Evolutionary conservation across 2,329 filamentous ascomycete genomes (phyloP).

Genomic region (Penicillium sp.): DNA sequence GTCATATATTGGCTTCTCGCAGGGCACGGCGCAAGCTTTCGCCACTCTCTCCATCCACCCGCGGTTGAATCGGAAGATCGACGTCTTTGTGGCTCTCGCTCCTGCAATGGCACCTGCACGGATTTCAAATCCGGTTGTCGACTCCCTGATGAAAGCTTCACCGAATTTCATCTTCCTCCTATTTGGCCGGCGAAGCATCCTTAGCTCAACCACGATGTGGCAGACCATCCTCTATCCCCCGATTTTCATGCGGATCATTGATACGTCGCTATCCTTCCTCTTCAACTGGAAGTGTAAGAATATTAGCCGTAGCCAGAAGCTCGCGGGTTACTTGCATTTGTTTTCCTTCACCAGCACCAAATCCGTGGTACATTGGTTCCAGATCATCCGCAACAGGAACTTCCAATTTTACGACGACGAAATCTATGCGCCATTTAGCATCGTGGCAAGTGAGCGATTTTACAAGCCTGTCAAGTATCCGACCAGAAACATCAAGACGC

Average conservation of each 20-base stretch:
- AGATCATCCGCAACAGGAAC: conserved; percentile 93
- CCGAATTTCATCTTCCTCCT: conserved; percentile 90
- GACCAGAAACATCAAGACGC: conserved; percentile 95
- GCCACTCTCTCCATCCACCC: conserved; percentile 92
- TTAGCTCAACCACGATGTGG: conserved; percentile 96
- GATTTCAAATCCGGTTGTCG: conserved; percentile 85
- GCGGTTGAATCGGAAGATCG: conserved; percentile 86
- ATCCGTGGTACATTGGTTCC: conserved; percentile 98
- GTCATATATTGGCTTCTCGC: conserved; percentile 96
- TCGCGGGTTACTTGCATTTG: conserved; percentile 92
- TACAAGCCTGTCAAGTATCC: conserved; percentile 97
- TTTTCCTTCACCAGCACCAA: conserved; percentile 98
- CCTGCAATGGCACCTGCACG: conserved; percentile 96
- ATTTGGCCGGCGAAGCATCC: conserved; percentile 88
- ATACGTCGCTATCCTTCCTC: conserved; percentile 77
- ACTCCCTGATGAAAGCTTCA: conserved; percentile 90
- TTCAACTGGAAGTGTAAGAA: conserved; percentile 90
- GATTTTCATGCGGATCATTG: conserved; percentile 87
- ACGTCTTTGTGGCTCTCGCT: conserved; percentile 94
- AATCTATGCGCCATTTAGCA: conserved; percentile 74
- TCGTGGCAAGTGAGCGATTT: conserved; percentile 76
- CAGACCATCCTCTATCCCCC: conserved; percentile 93
- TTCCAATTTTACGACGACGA: conserved; percentile 99
- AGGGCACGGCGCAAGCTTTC: conserved; percentile 96
- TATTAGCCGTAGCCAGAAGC: conserved; percentile 84